Evolutionary conservation across 495 filamentous ascomycete species (phyloP), one percentile per base, ranked within the genome.

Genomic region (Xeromyces bisporus): DNA sequence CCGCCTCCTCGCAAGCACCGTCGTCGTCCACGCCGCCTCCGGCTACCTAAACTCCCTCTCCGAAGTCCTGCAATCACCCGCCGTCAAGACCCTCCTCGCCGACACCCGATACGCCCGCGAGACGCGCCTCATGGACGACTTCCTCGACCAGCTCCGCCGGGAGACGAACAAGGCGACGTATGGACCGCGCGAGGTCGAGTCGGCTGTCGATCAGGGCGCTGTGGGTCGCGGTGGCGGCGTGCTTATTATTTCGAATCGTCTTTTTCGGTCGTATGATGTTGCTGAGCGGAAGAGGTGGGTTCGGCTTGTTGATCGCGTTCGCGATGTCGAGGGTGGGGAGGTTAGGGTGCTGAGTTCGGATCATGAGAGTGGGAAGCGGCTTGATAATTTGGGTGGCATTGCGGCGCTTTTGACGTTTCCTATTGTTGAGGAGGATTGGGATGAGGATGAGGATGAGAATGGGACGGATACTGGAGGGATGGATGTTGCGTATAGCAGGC

Each of bases 111-210:
- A 83, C 46, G 81, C 80, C 0, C 69, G 71, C 15, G 89, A 96
- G 50, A 83, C 84, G 2, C 67, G 55, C 24, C 58, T 87, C 36
- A 85, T 97, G 75, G 85, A 96, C 42, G 68, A 73, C 32, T 87
- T 97, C 53, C 70, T 78, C 44, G 66, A 75, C 6, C 63, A 80
- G 31, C 48, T 97, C 15, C 71, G 81, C 15, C 80, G 76, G 39
- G 86, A 97, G 34, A 87, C 93, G 35, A 80, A 79, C 12, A 65
- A 77, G 28, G 91, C 91, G 10, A 93, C 87, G 65, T 97, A 97
- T 51, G 89, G 89, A 3, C 75, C 76, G 2, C 67, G 59, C 7
- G 83, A 93, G 47, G 86, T 94, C 6, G 77, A 83, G 46, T 73
- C 69, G 37, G 91, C 89, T 1, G 77, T 93, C 3, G 73, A 73